Percentiles rank a stretch among this genome's conserved stretches.
Conservation (phyloP, 768 basidiomycete species). For the Russula ochroleuca region DNA sequence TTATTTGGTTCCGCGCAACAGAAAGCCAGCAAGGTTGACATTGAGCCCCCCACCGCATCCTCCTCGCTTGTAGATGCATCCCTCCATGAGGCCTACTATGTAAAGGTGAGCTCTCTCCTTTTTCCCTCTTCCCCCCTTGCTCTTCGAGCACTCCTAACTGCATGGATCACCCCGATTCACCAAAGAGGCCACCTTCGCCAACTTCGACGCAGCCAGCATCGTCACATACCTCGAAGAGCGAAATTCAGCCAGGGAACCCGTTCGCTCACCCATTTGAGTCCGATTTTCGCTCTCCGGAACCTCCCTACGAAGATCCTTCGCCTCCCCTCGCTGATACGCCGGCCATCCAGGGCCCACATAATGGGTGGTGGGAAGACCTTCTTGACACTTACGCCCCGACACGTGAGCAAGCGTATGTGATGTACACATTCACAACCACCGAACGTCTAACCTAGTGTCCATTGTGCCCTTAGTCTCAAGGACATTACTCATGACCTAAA, state of each 20-base stretch:
- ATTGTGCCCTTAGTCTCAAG: constrained; percentile 39
- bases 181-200: constrained; percentile 24
- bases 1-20: constrained; percentile 13
- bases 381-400: constrained; percentile 41
- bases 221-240: constrained; percentile 24
- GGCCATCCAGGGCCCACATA: constrained; percentile 35
- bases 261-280: constrained; percentile 31
- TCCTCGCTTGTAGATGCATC: constrained; percentile 9
- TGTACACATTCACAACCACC: not conserved
- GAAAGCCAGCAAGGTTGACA: constrained; percentile 13
- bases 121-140: not conserved
- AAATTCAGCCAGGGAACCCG: constrained; percentile 29
- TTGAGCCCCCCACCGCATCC: constrained; percentile 8
- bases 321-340: constrained; percentile 30
- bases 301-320: constrained; percentile 17
- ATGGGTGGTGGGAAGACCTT: constrained; percentile 49
- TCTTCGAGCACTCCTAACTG: constrained; percentile 2
- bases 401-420: constrained; percentile 43
- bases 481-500: constrained; percentile 49
- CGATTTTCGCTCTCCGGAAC: constrained; percentile 23
- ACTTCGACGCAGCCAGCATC: constrained; percentile 10
- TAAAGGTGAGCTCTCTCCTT: constrained; percentile 15
- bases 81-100: constrained; percentile 20
- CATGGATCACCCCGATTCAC: constrained; percentile 4
- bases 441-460: not conserved